phyloP scores from a whole-genome alignment of 257 asterid genomes.

The Nicotiana tomentosiformis region DNA sequence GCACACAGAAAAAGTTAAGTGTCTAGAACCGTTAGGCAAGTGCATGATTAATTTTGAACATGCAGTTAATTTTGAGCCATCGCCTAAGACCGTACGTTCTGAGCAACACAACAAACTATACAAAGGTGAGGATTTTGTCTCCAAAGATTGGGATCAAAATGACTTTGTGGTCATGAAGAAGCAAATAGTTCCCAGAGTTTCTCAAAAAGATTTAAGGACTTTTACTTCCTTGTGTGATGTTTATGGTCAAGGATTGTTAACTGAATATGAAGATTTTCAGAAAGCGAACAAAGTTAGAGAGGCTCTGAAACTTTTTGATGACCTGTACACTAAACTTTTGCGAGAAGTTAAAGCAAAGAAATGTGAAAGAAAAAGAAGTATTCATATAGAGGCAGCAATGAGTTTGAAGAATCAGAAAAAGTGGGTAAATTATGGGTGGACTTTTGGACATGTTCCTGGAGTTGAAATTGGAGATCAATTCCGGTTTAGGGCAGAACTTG shows the following conservation, averaged over 20 bases:
- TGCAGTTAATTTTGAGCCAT: background rate
- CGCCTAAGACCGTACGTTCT: background rate
- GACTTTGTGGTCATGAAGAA: background rate
- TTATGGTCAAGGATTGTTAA: background rate
- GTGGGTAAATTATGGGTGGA: constrained; percentile 17
- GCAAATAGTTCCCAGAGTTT: background rate
- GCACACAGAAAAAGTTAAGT: background rate
- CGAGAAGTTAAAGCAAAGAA: constrained; percentile 3
- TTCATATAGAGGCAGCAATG: constrained; percentile 16
- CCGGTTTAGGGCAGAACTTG: constrained; percentile 30
- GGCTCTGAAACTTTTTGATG: constrained; percentile 17
- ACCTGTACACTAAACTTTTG: background rate
- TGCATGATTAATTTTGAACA: background rate
- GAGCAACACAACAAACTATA: background rate
- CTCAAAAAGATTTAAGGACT: background rate
- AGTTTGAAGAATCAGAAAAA: constrained; percentile 9
- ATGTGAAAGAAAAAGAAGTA: constrained; percentile 6
- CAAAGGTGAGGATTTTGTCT: background rate
- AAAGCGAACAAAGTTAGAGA: constrained; percentile 9
- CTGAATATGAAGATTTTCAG: background rate
- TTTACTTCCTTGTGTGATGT: background rate
- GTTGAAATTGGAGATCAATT: constrained; percentile 25
- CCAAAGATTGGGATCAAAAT: background rate
- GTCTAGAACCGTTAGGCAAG: background rate
- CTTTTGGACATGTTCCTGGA: constrained; percentile 30